A percentile compares a stretch with the other conserved stretches of the same genome.
Conservation (phyloP, 2,329 filamentous ascomycete species). For the Clonostachys rhizophaga region DNA sequence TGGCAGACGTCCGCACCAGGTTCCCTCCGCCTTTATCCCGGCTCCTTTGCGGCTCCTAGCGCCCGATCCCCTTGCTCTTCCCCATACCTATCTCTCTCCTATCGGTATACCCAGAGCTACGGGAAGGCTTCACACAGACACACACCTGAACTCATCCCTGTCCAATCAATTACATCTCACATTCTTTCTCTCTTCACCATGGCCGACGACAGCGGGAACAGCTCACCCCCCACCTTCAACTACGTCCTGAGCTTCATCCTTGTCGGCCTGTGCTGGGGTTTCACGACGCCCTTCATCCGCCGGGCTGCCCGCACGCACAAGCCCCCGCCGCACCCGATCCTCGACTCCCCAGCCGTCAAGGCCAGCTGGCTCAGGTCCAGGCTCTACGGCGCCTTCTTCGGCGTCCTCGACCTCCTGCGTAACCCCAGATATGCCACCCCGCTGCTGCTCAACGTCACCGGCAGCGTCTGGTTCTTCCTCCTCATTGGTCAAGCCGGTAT, state of each 20-base stretch:
- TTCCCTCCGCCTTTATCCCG: too few relatives aligned
- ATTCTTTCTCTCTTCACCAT: not conserved
- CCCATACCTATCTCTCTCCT: too few relatives aligned
- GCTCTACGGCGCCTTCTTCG: constrained; percentile 63
- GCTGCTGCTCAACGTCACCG: constrained; percentile 81
- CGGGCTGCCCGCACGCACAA: constrained; percentile 74
- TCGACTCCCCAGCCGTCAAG: constrained; percentile 43
- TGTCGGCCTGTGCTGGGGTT: constrained; percentile 88
- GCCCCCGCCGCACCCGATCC: constrained; percentile 52
- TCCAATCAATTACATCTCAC: too few relatives aligned
- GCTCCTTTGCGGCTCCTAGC: too few relatives aligned
- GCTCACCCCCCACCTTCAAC: constrained; percentile 57
- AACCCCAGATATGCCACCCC: constrained; percentile 84
- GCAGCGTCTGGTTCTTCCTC: constrained; percentile 94
- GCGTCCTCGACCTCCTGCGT: constrained; percentile 70
- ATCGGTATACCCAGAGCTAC: too few relatives aligned
- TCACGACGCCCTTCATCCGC: constrained; percentile 90
- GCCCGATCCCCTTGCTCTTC: too few relatives aligned
- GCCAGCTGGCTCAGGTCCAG: constrained; percentile 59
- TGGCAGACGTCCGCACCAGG: too few relatives aligned
- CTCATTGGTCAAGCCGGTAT: constrained; percentile 86
- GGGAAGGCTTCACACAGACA: too few relatives aligned
- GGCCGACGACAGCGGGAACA: constrained; percentile 11
- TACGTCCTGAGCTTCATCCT: constrained; percentile 87
- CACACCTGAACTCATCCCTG: too few relatives aligned